Evolutionary conservation across 2,329 filamentous ascomycete species (phyloP), one percentile per base, ranked within the genome.

Genomic region (Aspergillus melleus): DNA sequence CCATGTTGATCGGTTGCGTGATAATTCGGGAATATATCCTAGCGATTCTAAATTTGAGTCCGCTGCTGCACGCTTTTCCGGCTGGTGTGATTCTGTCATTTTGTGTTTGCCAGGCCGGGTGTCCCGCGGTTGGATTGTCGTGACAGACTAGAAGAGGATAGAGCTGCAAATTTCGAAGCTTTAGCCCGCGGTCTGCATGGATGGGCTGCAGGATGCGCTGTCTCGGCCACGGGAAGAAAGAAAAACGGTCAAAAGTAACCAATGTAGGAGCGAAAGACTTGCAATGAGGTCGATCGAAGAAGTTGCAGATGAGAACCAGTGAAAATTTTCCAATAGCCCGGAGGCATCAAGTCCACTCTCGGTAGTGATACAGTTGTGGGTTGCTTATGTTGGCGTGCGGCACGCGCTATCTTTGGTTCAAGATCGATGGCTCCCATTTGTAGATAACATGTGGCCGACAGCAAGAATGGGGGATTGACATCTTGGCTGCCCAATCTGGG

Each of bases 1-100:
- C 59, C 59, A 65, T n/a, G 64, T 65, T 16, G 65, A 67, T 14
- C 65, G 65, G 29, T 67, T 67, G 44, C 65, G 65, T 3, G 64
- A 65, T 11, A 67, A 53, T 55, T 67, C 65, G 12, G 65, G 64
- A 32, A 55, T 61, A 32, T 67, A 67, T 24, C 65, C 65, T 11
- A 67, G 56, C 12, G 52, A 60, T 30, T 66, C 65, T 22, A 67
- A 61, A 49, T 47, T 57, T 19, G 58, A 52, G 51, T 67, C 64
- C 6, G 65, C 65, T 6, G 50, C 29, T 6, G 50, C 29, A 30
- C 14, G 36, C 36, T 42, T 42, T 42, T 42, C 36, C 6, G 6
- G 36, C 36, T 42, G 36, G 16, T 16, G 36, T 42, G 36, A 42
- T n/a, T 16, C 36, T 42, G 36, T 14, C 36, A 42, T 42, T 39